Conservation (phyloP, 768 basidiomycete genomes). For the Hygrocybe punicea region DNA sequence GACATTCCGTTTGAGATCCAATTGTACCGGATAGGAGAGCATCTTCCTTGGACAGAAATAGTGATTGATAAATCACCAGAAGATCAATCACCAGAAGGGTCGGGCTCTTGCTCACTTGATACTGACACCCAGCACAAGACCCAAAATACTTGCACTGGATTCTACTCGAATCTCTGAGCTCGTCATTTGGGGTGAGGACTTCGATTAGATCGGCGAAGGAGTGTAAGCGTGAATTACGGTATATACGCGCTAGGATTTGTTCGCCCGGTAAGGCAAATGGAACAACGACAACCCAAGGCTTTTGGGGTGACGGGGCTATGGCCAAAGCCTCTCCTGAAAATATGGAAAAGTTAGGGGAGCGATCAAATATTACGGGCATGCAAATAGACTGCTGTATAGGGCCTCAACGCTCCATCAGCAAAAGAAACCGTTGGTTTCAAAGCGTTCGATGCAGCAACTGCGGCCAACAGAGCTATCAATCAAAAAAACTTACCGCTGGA, state of each 20-base stretch:
- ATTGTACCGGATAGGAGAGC: slow-evolving; percentile 83
- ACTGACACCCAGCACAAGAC: slow-evolving; percentile 88
- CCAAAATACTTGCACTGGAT: slow-evolving; percentile 87
- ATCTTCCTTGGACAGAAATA: slow-evolving; percentile 46
- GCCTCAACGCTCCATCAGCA: not conserved
- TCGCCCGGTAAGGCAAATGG: slow-evolving; percentile 88
- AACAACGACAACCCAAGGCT: slow-evolving; percentile 77
- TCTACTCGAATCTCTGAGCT: slow-evolving; percentile 60
- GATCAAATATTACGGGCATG: slow-evolving; percentile 2
- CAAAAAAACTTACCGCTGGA: slow-evolving; percentile 49
- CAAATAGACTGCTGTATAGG: no score
- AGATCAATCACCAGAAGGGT: slow-evolving; percentile 7
- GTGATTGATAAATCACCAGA: not conserved
- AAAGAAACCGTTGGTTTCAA: not conserved
- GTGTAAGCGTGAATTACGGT: slow-evolving; percentile 64
- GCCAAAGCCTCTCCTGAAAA: slow-evolving; percentile 65
- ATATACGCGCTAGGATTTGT: slow-evolving; percentile 66
- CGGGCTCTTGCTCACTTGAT: slow-evolving; percentile 65
- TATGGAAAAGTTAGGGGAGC: not conserved
- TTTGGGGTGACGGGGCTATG: slow-evolving; percentile 41
- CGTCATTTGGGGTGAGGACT: slow-evolving; percentile 58
- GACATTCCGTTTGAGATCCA: slow-evolving; percentile 82
- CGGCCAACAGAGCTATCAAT: no score
- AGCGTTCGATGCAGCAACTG: no score
- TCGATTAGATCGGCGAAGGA: slow-evolving; percentile 74